Evolutionary conservation across 345 rosid species (phyloP), one percentile per base, ranked within the genome.

Genomic region (Eucalyptus erythrocorys): DNA sequence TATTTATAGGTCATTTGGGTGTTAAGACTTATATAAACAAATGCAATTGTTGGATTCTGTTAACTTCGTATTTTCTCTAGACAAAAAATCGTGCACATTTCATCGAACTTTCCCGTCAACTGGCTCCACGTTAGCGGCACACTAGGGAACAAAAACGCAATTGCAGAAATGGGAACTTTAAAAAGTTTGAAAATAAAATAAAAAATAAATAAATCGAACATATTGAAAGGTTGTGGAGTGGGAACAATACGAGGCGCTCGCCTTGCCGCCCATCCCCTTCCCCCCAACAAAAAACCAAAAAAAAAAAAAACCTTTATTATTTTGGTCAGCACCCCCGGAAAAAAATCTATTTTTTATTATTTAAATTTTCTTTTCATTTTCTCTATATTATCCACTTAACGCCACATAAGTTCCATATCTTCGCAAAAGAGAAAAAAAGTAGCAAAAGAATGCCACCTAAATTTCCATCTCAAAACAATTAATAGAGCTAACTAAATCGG

Each of bases 291-390:
- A n/a, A n/a, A n/a, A n/a, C n/a, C n/a, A n/a, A n/a, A n/a, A n/a
- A n/a, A n/a, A n/a, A n/a, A n/a, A n/a, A n/a, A n/a, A n/a, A n/a
- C n/a, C n/a, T n/a, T n/a, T 15, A 49, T 49, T 49, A 49, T 49
- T 49, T 49, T 15, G 3, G 51, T 49, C 3, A 15, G 1, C 7
- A 49, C 19, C 21, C 19, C 51, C 0, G 3, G 2, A 48, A 43
- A 48, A 48, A 49, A 30, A 5, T 7, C 2, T 14, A 3, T 14
- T 14, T 15, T n/a, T n/a, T 3, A 3, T 1, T n/a, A 13, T 6
- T 64, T 64, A 51, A 51, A 51, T 14, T 64, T 3, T n/a, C 2
- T 66, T 14, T 45, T 45, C n/a, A 3, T 13, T n/a, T n/a, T 0
- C 5, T 12, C 34, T 61, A 30, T 61, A 61, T 61, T 11, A 61